A percentile compares a stretch with the other conserved stretches of the same genome.
These are phyloP conservation scores for Rhynchospora tenuis DNA, from an alignment of 176 grass and related monocot species.

Conservation along the genomic window DNA sequence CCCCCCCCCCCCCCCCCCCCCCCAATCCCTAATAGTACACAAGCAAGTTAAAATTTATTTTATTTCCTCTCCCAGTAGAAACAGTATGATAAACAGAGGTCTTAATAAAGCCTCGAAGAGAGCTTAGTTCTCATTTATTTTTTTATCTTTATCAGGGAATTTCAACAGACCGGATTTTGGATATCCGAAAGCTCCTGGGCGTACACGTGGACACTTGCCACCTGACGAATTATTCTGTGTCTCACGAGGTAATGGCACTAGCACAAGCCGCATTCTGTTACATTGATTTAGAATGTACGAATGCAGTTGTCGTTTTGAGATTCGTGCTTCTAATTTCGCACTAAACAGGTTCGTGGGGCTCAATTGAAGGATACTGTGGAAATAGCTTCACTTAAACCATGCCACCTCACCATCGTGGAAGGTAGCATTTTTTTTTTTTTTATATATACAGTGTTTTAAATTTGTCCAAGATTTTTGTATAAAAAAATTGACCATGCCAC, in stretches of 20 bases:
- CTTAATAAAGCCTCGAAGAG: background rate
- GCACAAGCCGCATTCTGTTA: background rate
- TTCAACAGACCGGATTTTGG: slow-evolving; percentile 83
- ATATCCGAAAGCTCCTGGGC: slow-evolving; percentile 63
- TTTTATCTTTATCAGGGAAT: slow-evolving; percentile 42
- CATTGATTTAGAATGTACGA: background rate
- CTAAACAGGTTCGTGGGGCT: slow-evolving; percentile 54
- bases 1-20: too few species aligned
- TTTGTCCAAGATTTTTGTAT: background rate
- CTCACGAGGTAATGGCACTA: slow-evolving; percentile 62
- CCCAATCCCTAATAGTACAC: background rate
- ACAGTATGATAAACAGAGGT: background rate
- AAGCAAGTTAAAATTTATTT: background rate
- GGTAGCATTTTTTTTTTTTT: slow-evolving; percentile 31
- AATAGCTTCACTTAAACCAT: slow-evolving; percentile 60
- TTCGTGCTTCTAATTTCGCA: background rate
- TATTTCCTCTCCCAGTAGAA: background rate
- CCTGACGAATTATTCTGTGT: slow-evolving; percentile 75
- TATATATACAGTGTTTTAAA: background rate
- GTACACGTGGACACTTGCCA: slow-evolving; percentile 92
- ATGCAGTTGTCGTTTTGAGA: slow-evolving; percentile 5
- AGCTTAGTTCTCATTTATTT: background rate
- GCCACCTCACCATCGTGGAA: slow-evolving; percentile 68
- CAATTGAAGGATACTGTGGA: slow-evolving; percentile 80
- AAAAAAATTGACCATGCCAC: background rate